Percentiles rank a stretch among this genome's conserved stretches.
phyloP scores from a whole-genome alignment of 192 early-diverging fungal species.

The Chytriomyces confervae region DNA sequence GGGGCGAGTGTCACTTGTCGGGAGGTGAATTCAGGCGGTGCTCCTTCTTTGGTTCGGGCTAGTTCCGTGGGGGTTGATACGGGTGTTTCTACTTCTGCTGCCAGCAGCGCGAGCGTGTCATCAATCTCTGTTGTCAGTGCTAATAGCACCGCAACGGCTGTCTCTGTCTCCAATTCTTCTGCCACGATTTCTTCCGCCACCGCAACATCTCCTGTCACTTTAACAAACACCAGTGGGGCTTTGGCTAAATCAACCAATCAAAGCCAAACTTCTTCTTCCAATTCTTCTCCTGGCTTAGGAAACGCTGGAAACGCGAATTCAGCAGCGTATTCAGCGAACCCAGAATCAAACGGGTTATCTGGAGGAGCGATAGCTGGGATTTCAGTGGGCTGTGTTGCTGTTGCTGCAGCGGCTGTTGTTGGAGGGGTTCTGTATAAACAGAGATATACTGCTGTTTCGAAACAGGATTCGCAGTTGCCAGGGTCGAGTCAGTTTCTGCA shows the following conservation, averaged over 20 bases:
- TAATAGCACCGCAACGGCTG: neutral
- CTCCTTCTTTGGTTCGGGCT: neutral
- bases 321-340: neutral
- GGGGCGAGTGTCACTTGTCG: constrained; percentile 8
- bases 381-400: neutral
- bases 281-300: neutral
- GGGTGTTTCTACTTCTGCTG: neutral
- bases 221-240: neutral
- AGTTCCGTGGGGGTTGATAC: neutral
- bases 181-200: neutral
- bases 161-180: neutral
- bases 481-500: neutral
- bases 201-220: neutral
- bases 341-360: neutral
- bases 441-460: neutral
- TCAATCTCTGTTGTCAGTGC: neutral
- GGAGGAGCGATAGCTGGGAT: constrained; percentile 4
- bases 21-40: neutral
- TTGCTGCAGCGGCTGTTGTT: neutral
- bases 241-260: neutral
- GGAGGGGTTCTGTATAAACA: neutral
- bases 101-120: neutral
- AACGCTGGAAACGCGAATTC: neutral
- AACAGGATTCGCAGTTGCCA: neutral
- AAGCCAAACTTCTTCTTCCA: neutral